A percentile compares a stretch with the other conserved stretches of the same genome.
These are phyloP conservation scores for Karstenula rhodostoma DNA, from an alignment of 2,329 filamentous ascomycete species.

Conservation along the genomic window DNA sequence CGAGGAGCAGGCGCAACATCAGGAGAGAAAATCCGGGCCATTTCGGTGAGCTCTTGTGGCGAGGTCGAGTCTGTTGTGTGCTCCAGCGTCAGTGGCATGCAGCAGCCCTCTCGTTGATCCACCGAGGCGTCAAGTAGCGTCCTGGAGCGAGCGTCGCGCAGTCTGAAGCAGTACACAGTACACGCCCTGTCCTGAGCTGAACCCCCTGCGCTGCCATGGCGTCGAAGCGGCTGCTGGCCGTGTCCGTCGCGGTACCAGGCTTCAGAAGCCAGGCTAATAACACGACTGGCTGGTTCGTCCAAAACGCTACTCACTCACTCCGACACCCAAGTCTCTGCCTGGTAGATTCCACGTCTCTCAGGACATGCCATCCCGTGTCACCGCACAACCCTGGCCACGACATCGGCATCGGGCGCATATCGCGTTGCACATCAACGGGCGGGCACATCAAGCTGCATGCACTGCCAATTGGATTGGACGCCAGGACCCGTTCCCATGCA, in stretches of 20 bases:
- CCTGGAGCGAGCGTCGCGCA: not conserved
- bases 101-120: not conserved
- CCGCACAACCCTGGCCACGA: not conserved
- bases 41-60: not conserved
- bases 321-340: not conserved
- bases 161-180: not conserved
- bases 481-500: not conserved
- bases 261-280: not conserved
- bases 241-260: conserved; percentile 1
- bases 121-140: conserved; percentile 1
- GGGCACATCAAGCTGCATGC: conserved; percentile 3
- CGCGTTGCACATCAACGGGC: conserved; percentile 2
- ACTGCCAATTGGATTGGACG: not conserved
- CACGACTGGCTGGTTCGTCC: not conserved
- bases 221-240: not conserved
- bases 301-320: not conserved
- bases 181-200: too few relatives aligned
- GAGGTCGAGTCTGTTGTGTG: not conserved
- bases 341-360: not conserved
- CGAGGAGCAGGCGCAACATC: not conserved
- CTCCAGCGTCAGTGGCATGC: conserved; percentile 13
- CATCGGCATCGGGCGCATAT: not conserved
- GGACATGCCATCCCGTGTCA: not conserved
- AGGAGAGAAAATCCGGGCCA: not conserved
- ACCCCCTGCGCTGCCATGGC: not conserved